These are phyloP conservation scores for Hordeum marinum DNA, from an alignment of 176 grass and related monocot genomes.

Conservation along the genomic window DNA sequence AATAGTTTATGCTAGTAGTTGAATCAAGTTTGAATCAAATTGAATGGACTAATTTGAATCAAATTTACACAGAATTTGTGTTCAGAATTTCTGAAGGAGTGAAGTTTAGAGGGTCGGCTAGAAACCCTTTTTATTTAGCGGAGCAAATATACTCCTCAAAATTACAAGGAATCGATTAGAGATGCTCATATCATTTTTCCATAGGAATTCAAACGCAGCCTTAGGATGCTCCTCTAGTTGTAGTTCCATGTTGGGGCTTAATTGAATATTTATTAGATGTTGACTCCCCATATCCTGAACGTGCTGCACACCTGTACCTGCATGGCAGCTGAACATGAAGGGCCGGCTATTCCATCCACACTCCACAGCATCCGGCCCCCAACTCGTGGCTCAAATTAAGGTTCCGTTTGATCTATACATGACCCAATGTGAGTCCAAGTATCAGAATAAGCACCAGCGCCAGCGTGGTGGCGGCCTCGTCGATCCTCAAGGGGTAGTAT, in stretches of 20 bases:
- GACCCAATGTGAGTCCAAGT: neutral
- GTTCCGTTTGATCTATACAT: conserved; percentile 22
- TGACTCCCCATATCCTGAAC: neutral
- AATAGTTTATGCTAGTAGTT: no score
- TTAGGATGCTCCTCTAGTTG: no score
- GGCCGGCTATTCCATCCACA: neutral
- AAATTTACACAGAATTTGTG: no score
- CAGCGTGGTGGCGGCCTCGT: conserved; percentile 30
- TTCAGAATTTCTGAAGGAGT: no score
- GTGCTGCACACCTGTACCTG: neutral
- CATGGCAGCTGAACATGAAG: neutral
- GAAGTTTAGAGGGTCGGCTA: no score
- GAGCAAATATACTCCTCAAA: no score
- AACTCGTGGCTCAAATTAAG: conserved; percentile 27
- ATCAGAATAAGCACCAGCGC: conserved; percentile 19
- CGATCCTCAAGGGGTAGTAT: conserved; percentile 28
- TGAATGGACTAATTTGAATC: no score
- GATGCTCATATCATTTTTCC: neutral
- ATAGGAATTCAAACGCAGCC: neutral
- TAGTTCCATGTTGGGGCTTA: neutral
- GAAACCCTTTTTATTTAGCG: no score
- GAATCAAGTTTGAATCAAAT: no score
- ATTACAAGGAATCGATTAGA: no score
- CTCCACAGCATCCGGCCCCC: neutral
- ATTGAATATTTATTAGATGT: neutral